Base-by-base conservation (phyloP, 768 basidiomycete species). In the Rhodotorula sphaerocarpa region DNA sequence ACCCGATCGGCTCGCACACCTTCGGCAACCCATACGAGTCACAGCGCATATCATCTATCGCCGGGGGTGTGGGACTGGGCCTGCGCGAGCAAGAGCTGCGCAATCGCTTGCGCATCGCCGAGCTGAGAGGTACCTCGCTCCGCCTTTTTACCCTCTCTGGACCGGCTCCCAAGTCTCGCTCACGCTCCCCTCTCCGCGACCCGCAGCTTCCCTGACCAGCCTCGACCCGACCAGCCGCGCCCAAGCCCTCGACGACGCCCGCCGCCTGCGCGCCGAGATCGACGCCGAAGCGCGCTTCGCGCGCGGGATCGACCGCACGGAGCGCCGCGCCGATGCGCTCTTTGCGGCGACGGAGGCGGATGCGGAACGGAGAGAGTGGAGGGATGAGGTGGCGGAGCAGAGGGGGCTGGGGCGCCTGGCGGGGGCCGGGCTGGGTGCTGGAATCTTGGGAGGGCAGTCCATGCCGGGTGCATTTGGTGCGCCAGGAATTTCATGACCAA, bases 381-480 rank as follows among this genome's bases (percentile, higher is more conserved):
- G 54, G 28, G 34, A 48, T 33, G 64, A 65, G 27, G 12, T 27
- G 30, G 28, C 28, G 34, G 42, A 43, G 42, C 30, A 46, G 55
- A 27, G n/a, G 39, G 45, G 53, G 2, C 23, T 56, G 2, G 30
- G 7, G 33, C 27, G 58, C 25, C 10, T 54, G 36, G 51, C 51
- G 6, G 61, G 45, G 33, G 41, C 3, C 31, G 48, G 36, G 18
- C 25, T 55, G 36, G n/a, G n/a, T n/a, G n/a, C n/a, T n/a, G n/a
- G n/a, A n/a, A n/a, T n/a, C n/a, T n/a, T n/a, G n/a, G 47, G 2
- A n/a, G 21, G 15, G 31, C 41, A 33, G 50, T 9, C 27, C 36
- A 27, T 52, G 34, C 15, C 25, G 11, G 51, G 51, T 7, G 34
- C 10, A 12, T 33, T 16, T 87, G 93, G 47, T 82, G 84, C 70